Percentiles rank a stretch among this genome's conserved stretches.
These are phyloP conservation scores for Yamadazyma membranifaciens DNA, from an alignment of 1,139 yeast species.

Conservation along the genomic window DNA sequence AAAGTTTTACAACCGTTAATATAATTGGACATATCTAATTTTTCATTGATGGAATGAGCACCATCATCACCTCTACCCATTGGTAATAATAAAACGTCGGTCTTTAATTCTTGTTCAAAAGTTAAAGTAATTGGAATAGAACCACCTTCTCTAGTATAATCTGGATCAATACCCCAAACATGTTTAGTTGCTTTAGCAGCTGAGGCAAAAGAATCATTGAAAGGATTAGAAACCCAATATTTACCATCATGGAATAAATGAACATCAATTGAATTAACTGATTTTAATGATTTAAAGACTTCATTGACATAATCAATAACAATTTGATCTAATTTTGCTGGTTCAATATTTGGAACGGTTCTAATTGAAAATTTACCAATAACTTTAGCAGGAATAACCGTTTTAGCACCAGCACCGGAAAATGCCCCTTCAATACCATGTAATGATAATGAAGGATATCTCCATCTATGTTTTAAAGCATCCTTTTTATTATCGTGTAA, in stretches of 20 bases:
- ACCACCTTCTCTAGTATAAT: conserved; percentile 97
- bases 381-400: conserved; percentile 95
- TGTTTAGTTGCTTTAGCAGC: conserved; percentile 92
- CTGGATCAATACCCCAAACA: conserved; percentile 95
- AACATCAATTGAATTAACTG: conserved; percentile 71
- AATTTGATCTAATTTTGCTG: conserved; percentile 70
- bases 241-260: conserved; percentile 91
- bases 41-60: conserved; percentile 97
- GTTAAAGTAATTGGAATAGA: conserved; percentile 94
- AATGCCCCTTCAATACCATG: conserved; percentile 99
- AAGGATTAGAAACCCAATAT: conserved; percentile 95
- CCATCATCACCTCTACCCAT: conserved; percentile 99
- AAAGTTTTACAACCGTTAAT: conserved; percentile 92
- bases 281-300: conserved; percentile 62
- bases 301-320: conserved; percentile 71
- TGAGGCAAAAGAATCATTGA: conserved; percentile 89
- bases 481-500: conserved; percentile 75
- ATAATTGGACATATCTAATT: conserved; percentile 83
- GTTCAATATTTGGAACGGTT: conserved; percentile 92
- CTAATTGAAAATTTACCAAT: conserved; percentile 93
- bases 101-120: conserved; percentile 81
- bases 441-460: conserved; percentile 91
- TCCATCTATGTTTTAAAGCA: conserved; percentile 96
- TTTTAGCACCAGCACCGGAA: conserved; percentile 92
- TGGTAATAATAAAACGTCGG: conserved; percentile 85